Evolutionary conservation across 768 basidiomycete genomes (phyloP), one percentile per base, ranked within the genome.

Genomic region (Trametes cubensis): DNA sequence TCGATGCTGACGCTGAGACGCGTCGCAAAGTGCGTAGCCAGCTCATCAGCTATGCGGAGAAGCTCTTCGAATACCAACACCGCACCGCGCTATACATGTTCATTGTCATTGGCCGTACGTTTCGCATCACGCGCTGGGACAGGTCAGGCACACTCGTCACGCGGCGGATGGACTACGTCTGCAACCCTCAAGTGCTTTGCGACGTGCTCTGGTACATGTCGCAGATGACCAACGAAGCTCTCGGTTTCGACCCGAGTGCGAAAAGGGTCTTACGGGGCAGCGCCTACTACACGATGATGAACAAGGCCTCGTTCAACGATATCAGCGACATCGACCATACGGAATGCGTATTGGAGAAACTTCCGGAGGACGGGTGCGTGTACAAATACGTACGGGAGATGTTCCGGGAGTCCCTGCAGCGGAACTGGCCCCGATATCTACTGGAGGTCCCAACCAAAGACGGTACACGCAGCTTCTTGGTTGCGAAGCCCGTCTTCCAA

Each of bases 371-470:
- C 18, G 25, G 18, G 11, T 6, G 34, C 21, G 49, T 39, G 21
- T 60, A 56, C 49, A 14, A 14, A 14, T 60, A 64, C 34, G 63
- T 60, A 10, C 58, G 63, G 10, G 26, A 55, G 7, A 46, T 42
- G 47, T 59, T 59, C 13, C 20, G 48, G 21, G 17, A 44, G 15
- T 46, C 58, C 2, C 42, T 64, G 3, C 13, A 20, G 13, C 17
- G 2, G n/a, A 10, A 15, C 18, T 63, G 56, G 56, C 62, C 62
- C 0, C 49, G 57, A 0, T 58, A 64, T 28, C 39, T 45, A 18
- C 46, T 58, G 42, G 21, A 50, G 17, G 58, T 64, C 26, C 53
- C 53, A 4, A 20, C 50, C 21, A 48, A 47, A 17, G 39, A 38
- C 10, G 21, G 6, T 2, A 49, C 20, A 3, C 42, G 62, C 15